Conservation (phyloP, 805 yeast species). For the Yamadazyma nakazawae region DNA sequence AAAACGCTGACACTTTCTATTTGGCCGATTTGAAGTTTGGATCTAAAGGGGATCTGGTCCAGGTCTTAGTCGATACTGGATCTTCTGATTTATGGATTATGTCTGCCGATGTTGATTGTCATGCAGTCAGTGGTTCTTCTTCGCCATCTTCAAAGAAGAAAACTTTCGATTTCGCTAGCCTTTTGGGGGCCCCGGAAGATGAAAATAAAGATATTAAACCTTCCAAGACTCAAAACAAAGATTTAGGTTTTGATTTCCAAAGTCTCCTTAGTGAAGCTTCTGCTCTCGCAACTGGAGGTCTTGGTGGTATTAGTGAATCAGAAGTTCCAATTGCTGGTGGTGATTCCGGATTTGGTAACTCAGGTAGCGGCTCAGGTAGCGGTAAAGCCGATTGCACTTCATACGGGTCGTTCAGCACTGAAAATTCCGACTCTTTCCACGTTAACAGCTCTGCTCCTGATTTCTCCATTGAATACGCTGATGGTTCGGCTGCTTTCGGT, state of each 20-base stretch:
- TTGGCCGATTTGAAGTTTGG: conserved; percentile 19
- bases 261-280: not conserved
- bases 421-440: conserved; percentile 33
- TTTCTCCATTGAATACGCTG: conserved; percentile 48
- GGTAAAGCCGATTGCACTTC: conserved; percentile 29
- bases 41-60: conserved; percentile 23
- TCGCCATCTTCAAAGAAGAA: not conserved
- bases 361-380: too few relatives aligned
- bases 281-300: not conserved
- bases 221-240: not conserved
- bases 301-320: conserved; percentile 3
- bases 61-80: conserved; percentile 40
- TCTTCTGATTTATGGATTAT: conserved; percentile 43
- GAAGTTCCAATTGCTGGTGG: conserved; percentile 24
- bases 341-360: conserved; percentile 28
- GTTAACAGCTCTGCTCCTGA: conserved; percentile 35
- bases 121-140: not conserved
- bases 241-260: not conserved
- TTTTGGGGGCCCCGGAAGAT: not conserved
- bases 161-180: not conserved
- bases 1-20: conserved; percentile 3
- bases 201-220: not conserved
- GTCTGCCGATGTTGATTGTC: conserved; percentile 17
- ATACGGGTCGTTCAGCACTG: conserved; percentile 49
- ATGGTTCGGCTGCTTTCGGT: conserved; percentile 45